These are phyloP conservation scores for Tricholoma saponaceum DNA, from an alignment of 768 basidiomycete genomes.

Conservation along the genomic window DNA sequence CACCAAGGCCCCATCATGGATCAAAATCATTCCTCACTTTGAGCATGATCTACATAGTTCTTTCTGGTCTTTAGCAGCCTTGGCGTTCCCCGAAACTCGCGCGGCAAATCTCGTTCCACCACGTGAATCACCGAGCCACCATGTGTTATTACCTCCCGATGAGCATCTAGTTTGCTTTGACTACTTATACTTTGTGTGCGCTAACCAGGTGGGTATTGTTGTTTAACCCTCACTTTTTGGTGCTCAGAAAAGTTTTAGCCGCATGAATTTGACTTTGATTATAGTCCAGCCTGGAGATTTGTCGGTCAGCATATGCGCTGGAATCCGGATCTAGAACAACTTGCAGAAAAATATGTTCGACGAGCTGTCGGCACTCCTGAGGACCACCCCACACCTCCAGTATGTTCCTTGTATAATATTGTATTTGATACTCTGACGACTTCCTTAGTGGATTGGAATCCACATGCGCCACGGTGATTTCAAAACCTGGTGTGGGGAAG, in stretches of 20 bases:
- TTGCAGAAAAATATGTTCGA: constrained; percentile 44
- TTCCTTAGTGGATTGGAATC: constrained; percentile 48
- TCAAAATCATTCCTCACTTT: constrained; percentile 42
- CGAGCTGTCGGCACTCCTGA: constrained; percentile 35
- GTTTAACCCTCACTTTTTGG: constrained; percentile 1
- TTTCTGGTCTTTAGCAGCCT: constrained; percentile 43
- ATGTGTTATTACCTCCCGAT: constrained; percentile 44
- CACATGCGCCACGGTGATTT: constrained; percentile 60
- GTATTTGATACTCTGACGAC: neutral
- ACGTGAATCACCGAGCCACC: constrained; percentile 33
- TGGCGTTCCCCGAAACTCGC: constrained; percentile 43
- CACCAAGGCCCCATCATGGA: constrained; percentile 43
- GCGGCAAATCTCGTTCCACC: constrained; percentile 34
- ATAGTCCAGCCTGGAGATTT: constrained; percentile 54
- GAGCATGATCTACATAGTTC: constrained; percentile 40
- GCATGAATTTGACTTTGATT: constrained; percentile 53
- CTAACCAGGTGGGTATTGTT: constrained; percentile 36
- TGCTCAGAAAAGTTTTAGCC: constrained; percentile 29
- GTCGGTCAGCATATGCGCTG: constrained; percentile 52
- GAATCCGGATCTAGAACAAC: constrained; percentile 33
- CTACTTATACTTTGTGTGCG: constrained; percentile 47
- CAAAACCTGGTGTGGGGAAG: constrained; percentile 37
- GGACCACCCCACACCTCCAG: constrained; percentile 41
- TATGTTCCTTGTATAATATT: constrained; percentile 21
- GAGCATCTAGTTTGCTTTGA: constrained; percentile 50